Base-by-base conservation (phyloP, 2,329 filamentous ascomycete genomes). In the Gremmenia infestans region DNA sequence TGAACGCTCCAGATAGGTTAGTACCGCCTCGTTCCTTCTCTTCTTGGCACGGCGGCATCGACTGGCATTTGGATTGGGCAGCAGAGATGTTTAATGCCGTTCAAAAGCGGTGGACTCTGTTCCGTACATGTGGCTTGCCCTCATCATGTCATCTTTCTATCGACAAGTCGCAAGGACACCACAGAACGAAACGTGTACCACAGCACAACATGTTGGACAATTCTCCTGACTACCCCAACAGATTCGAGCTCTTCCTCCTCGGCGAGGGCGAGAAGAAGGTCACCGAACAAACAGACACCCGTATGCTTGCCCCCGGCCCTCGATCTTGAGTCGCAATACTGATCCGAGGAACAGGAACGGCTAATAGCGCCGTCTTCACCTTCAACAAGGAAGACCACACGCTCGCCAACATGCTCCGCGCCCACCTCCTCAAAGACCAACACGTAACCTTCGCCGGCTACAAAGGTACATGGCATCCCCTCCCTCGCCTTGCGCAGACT, bases 301-400 rank as follows among this genome's bases (percentile, higher is more conserved):
- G 93, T 96, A 79, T 73, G 87, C 75, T 37, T 22, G n/a, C 50
- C 35, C 35, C 11, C 14, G 22, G 12, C 14, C 32, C 14, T 19
- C 36, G 15, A 49, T 25, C 19, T 35, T 12, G 36, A 35, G 36
- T 48, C 9, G 14, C 36, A 47, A 39, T 17, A 12, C 17, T 32
- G 11, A 37, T 36, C n/a, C 6, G 17, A 35, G 50, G 37, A 45
- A 42, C 57, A 94, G 91, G 91, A 69, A 91, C 96, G 71, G 90
- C 93, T 22, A 96, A 96, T 71, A 91, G 89, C n/a, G 89, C 91
- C 9, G 89, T 97, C 73, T 99, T 99, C 76, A 85, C 90, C 57
- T 86, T 99, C 74, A 90, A 91, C 74, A 97, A 97, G 73, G 94
- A 99, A 73, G 94, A 99, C 67, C 93, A 97, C 75, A 97, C 93